Evolutionary conservation across 2,329 filamentous ascomycete species (phyloP), one percentile per base, ranked within the genome.

Genomic region (Cladophialophora psammophila): DNA sequence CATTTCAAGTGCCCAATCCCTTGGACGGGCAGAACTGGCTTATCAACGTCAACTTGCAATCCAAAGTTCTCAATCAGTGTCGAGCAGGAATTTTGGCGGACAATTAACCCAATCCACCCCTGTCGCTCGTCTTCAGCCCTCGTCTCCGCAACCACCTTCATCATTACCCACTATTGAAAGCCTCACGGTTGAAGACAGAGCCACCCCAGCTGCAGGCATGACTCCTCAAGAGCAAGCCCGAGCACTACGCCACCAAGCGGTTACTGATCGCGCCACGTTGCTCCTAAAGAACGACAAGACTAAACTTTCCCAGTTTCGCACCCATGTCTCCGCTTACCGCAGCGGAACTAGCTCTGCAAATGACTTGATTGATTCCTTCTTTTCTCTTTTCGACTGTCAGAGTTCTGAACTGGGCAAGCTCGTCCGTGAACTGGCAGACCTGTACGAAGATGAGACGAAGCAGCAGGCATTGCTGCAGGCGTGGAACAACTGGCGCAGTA

Each of bases 401-500:
- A 90, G 92, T 7, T 87, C 88, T 13, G 91, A 96, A 34, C 83
- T 99, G 0, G 94, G 94, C 13, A 97, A 94, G 32, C 85, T 99
- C 0, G 87, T 98, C 69, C 91, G 94, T 68, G 95, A 99, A 76
- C 86, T 97, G 2, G 91, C 94, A 5, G 94, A 98, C 60, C 88
- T 99, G 10, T 98, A 95, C 73, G 94, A 99, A 73, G 90, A 96
- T 72, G 85, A 90, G 58, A 76, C 78, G 18, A 97, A 96, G 76
- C 88, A 88, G 1, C 89, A 90, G 60, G 84, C 83, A 0, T 81
- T 99, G 2, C 86, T 93, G 32, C 90, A 90, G 74, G 92, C 94
- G 1, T 97, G 94, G 93, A 92, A 93, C 73, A 92, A 97, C 79
- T 97, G 94, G 92, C 92, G 92, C 55, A 93, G 93, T 42, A 95